Evolutionary conservation across 805 yeast species (phyloP).

Genomic region (Zygoascus tannicola): DNA sequence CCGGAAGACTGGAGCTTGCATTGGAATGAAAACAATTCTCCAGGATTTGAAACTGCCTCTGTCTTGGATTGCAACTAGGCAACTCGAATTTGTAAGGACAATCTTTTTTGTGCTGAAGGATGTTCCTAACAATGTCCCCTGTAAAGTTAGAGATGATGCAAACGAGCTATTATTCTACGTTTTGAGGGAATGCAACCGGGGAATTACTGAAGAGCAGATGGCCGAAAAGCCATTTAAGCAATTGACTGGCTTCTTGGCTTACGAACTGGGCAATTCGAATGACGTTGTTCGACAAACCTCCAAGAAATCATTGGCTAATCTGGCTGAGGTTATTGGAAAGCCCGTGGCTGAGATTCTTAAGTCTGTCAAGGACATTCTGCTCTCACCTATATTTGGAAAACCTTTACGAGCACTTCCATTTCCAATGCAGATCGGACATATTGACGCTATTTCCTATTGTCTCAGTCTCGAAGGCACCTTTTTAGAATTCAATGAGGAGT

Average conservation of each 20-base stretch:
- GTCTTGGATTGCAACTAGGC: slow-evolving; percentile 65
- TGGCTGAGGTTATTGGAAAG: slow-evolving; percentile 61
- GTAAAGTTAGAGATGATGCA: slow-evolving; percentile 64
- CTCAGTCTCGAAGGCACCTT: slow-evolving; percentile 72
- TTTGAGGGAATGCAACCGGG: slow-evolving; percentile 55
- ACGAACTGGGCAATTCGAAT: slow-evolving; percentile 86
- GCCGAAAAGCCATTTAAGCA: slow-evolving; percentile 67
- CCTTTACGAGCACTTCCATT: slow-evolving; percentile 95
- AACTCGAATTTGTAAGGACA: slow-evolving; percentile 76
- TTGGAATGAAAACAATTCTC: slow-evolving; percentile 69
- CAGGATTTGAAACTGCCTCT: slow-evolving; percentile 59
- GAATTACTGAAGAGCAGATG: slow-evolving; percentile 53
- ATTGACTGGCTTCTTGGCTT: slow-evolving; percentile 78
- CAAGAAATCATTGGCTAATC: slow-evolving; percentile 53
- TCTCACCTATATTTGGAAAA: slow-evolving; percentile 93
- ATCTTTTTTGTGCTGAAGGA: slow-evolving; percentile 85
- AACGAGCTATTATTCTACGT: slow-evolving; percentile 55
- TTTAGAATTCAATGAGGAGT: slow-evolving; percentile 78
- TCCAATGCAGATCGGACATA: slow-evolving; percentile 97
- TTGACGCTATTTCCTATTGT: slow-evolving; percentile 94
- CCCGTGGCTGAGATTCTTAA: slow-evolving; percentile 67
- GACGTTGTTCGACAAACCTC: slow-evolving; percentile 74
- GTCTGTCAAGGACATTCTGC: slow-evolving; percentile 70
- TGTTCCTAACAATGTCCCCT: slow-evolving; percentile 80
- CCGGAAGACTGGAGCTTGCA: slow-evolving; percentile 78